Evolutionary conservation across 2,329 filamentous ascomycete genomes (phyloP).

Genomic region (Epichloe sibirici): DNA sequence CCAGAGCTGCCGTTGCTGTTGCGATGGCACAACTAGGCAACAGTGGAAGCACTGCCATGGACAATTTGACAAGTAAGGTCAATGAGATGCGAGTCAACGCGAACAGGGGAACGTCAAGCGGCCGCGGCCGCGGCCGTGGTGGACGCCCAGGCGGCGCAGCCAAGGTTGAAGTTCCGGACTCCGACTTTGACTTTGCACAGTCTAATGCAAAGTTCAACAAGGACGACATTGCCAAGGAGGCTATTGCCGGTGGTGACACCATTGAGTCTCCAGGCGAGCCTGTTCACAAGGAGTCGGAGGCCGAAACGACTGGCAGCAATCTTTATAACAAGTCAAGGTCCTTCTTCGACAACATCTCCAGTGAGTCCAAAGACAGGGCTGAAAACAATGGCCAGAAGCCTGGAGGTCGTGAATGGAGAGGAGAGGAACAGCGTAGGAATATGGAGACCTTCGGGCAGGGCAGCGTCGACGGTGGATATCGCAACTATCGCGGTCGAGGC

Average conservation of each 20-base stretch:
- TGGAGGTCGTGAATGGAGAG: slow-evolving; percentile 79
- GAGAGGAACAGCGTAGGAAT: slow-evolving; percentile 88
- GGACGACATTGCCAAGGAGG: slow-evolving; percentile 64
- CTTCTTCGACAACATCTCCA: slow-evolving; percentile 98
- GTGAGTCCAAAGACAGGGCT: slow-evolving; percentile 78
- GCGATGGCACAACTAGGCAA: slow-evolving; percentile 61
- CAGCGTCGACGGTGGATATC: slow-evolving; percentile 73
- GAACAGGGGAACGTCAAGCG: slow-evolving; percentile 33
- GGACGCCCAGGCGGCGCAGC: slow-evolving; percentile 30
- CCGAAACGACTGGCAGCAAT: slow-evolving; percentile 26
- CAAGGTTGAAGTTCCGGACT: slow-evolving; percentile 78
- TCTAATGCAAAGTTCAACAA: slow-evolving; percentile 37
- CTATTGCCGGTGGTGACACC: slow-evolving; percentile 63
- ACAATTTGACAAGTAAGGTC: slow-evolving; percentile 63
- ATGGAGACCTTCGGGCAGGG: slow-evolving; percentile 97
- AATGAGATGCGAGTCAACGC: slow-evolving; percentile 64
- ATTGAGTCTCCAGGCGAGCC: slow-evolving; percentile 36
- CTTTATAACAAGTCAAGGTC: slow-evolving; percentile 79
- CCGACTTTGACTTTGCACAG: slow-evolving; percentile 81
- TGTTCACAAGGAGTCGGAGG: slow-evolving; percentile 25
- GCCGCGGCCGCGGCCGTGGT: slow-evolving; percentile 38
- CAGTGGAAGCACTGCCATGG: slow-evolving; percentile 39
- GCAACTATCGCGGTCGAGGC: slow-evolving; percentile 68
- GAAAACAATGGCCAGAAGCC: slow-evolving; percentile 55
- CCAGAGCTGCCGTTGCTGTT: slow-evolving; percentile 64